Conservation (phyloP, 352 stramenopile genomes). For the Phytophthora quininea region DNA sequence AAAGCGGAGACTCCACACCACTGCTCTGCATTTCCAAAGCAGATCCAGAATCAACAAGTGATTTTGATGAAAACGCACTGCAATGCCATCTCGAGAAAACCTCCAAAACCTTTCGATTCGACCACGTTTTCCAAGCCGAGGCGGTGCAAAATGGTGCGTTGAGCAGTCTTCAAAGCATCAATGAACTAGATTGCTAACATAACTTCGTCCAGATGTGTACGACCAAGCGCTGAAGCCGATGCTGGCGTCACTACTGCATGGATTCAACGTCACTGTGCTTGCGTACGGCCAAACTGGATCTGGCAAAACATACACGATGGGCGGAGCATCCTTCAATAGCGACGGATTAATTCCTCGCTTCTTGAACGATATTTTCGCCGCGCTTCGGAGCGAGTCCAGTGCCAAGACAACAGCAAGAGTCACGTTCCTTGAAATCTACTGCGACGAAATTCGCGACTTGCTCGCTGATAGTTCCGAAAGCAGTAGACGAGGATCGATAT, state of each 20-base stretch:
- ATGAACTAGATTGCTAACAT: slow-evolving; percentile 2
- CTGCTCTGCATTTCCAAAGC: slow-evolving; percentile 20
- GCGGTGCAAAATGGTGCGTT: slow-evolving; percentile 47
- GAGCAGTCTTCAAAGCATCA: neutral
- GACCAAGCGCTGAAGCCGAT: slow-evolving; percentile 65
- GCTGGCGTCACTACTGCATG: slow-evolving; percentile 80
- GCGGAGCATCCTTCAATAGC: slow-evolving; percentile 47
- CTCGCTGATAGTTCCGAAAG: slow-evolving; percentile 52
- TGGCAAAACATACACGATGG: slow-evolving; percentile 86
- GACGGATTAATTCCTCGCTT: slow-evolving; percentile 84
- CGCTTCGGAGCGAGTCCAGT: slow-evolving; percentile 30
- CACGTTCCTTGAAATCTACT: slow-evolving; percentile 96
- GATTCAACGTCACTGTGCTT: slow-evolving; percentile 88
- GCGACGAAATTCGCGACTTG: slow-evolving; percentile 97
- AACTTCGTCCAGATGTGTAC: slow-evolving; percentile 57
- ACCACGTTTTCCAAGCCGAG: slow-evolving; percentile 59
- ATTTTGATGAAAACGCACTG: slow-evolving; percentile 20
- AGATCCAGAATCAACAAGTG: slow-evolving; percentile 2
- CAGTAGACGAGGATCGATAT: slow-evolving; percentile 16
- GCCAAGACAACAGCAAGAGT: slow-evolving; percentile 54
- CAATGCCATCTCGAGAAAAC: slow-evolving; percentile 46
- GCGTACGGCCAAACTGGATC: slow-evolving; percentile 85
- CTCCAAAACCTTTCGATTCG: slow-evolving; percentile 64
- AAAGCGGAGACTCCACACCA: slow-evolving; percentile 5
- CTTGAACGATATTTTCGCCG: slow-evolving; percentile 67